These are phyloP conservation scores for Pseudovirgaria hyperparasitica DNA, from an alignment of 2,329 filamentous ascomycete genomes.

Conservation along the genomic window DNA sequence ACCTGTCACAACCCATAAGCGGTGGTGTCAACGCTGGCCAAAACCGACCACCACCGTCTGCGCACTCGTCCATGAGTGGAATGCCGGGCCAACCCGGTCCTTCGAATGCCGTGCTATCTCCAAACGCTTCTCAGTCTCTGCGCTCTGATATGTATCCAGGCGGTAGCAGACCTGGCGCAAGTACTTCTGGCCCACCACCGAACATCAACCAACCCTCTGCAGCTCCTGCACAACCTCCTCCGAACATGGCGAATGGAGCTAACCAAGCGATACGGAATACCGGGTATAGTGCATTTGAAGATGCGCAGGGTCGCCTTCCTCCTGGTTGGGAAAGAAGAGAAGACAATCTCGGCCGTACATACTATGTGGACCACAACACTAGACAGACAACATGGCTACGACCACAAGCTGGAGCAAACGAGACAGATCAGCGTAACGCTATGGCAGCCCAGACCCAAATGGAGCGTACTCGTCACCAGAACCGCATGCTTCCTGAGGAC, in stretches of 20 bases:
- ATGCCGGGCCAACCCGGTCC: slow-evolving; percentile 17
- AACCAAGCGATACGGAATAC: slow-evolving; percentile 30
- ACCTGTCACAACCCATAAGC: slow-evolving; percentile 59
- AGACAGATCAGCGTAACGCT: slow-evolving; percentile 62
- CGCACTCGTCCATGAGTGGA: slow-evolving; percentile 26
- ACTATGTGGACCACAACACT: slow-evolving; percentile 97
- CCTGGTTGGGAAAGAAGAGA: slow-evolving; percentile 93
- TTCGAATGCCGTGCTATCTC: slow-evolving; percentile 28
- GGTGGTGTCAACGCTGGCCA: slow-evolving; percentile 25
- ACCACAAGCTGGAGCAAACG: slow-evolving; percentile 66
- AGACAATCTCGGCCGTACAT: slow-evolving; percentile 87
- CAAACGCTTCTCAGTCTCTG: slow-evolving; percentile 20
- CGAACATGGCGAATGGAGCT: slow-evolving; percentile 15
- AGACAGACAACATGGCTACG: slow-evolving; percentile 93
- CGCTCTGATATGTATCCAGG: slow-evolving; percentile 25
- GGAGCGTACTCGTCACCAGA: slow-evolving; percentile 87
- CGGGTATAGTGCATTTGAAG: slow-evolving; percentile 84
- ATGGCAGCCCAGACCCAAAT: slow-evolving; percentile 86
- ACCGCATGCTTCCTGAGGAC: slow-evolving; percentile 89
- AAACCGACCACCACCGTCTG: slow-evolving; percentile 26
- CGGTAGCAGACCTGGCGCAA: slow-evolving; percentile 14
- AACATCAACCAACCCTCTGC: slow-evolving; percentile 17
- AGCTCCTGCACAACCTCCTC: slow-evolving; percentile 22
- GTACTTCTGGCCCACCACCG: slow-evolving; percentile 14
- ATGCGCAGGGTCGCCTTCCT: slow-evolving; percentile 83